Conservation (phyloP, 1,139 yeast genomes). For the Hemisphaericaspora xylanilytica region DNA sequence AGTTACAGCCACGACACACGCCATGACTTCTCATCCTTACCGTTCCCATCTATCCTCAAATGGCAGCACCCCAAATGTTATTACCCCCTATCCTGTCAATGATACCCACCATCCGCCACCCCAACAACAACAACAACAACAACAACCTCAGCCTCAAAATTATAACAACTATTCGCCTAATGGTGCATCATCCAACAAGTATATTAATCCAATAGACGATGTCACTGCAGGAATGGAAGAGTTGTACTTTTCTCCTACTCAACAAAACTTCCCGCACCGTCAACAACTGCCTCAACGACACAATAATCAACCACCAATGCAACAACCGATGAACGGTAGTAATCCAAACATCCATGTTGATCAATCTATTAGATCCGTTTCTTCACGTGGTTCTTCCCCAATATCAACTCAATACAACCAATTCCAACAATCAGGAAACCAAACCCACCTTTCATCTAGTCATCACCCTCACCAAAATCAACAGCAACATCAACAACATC, state of each 20-base stretch:
- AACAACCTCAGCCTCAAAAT: constrained; percentile 4
- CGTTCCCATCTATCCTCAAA: constrained; percentile 10
- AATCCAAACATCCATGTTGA: background rate
- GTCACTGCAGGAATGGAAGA: constrained; percentile 14
- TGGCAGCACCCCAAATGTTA: constrained; percentile 9
- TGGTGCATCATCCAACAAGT: constrained; percentile 3
- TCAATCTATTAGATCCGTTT: background rate
- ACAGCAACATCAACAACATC: constrained; percentile 2
- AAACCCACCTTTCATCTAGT: too few relatives aligned
- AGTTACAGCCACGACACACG: too few relatives aligned
- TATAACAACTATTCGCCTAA: too few relatives aligned
- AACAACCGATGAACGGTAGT: background rate
- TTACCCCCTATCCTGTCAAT: constrained; percentile 28
- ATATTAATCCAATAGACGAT: constrained; percentile 5
- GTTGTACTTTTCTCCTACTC: constrained; percentile 15
- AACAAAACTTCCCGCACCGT: constrained; percentile 5
- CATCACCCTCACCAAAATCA: background rate
- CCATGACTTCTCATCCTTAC: constrained; percentile 14
- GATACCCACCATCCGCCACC: constrained; percentile 7
- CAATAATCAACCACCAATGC: constrained; percentile 3
- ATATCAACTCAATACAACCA: constrained; percentile 5
- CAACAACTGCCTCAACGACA: constrained; percentile 5
- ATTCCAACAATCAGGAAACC: too few relatives aligned
- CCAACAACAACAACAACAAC: too few relatives aligned
- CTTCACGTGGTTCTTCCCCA: background rate